Evolutionary conservation across 805 yeast genomes (phyloP).

Genomic region (Debaryomyces castellii): DNA sequence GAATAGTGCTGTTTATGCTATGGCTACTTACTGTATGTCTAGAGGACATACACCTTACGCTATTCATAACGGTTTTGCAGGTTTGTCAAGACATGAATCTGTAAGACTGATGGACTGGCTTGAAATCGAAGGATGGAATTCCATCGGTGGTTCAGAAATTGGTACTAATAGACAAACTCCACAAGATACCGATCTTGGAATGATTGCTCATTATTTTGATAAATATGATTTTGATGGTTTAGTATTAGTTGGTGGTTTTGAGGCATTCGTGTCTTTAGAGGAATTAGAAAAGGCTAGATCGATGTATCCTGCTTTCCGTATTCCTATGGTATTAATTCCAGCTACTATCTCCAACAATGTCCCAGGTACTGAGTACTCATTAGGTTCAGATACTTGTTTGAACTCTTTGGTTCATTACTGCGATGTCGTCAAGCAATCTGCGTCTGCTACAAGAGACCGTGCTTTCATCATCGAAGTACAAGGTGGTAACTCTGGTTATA

Average conservation of each 20-base stretch:
- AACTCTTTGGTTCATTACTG: conserved; percentile 89
- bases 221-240: conserved; percentile 86
- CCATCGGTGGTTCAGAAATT: conserved; percentile 91
- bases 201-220: conserved; percentile 90
- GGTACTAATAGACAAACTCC: conserved; percentile 95
- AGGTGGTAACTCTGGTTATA: conserved; percentile 95
- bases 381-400: conserved; percentile 95
- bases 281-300: conserved; percentile 76
- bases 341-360: conserved; percentile 97
- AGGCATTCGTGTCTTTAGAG: conserved; percentile 85
- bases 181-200: conserved; percentile 73
- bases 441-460: conserved; percentile 90
- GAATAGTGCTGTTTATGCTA: conserved; percentile 90
- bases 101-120: conserved; percentile 75
- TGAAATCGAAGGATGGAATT: conserved; percentile 85
- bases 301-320: conserved; percentile 85
- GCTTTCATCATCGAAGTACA: conserved; percentile 97
- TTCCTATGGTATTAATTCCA: conserved; percentile 91
- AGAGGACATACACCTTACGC: conserved; percentile 90
- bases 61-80: conserved; percentile 90
- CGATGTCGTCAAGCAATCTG: conserved; percentile 92
- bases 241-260: conserved; percentile 93
- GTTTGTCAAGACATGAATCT: conserved; percentile 86
- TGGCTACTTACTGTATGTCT: conserved; percentile 82
- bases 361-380: conserved; percentile 97